phyloP scores from a whole-genome alignment of 345 rosid genomes.

The Pistacia atlantica region DNA sequence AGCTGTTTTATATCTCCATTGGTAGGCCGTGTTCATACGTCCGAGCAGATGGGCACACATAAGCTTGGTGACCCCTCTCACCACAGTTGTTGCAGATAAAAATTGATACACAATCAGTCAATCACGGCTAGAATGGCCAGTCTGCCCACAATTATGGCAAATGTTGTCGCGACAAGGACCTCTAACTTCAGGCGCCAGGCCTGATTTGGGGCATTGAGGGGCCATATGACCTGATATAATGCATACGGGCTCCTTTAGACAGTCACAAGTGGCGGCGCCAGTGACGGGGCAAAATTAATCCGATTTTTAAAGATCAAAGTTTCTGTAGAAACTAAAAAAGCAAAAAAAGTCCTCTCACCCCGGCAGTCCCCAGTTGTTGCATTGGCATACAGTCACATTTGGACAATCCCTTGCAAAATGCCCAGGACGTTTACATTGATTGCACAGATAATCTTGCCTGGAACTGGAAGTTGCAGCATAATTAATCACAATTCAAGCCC shows the following conservation, averaged over 20 bases:
- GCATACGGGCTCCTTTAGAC: constrained; percentile 18
- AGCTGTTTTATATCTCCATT: neutral
- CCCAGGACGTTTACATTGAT: too few relatives aligned
- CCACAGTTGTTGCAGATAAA: constrained; percentile 25
- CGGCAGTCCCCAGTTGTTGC: too few relatives aligned
- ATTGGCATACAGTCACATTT: too few relatives aligned
- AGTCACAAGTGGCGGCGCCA: too few relatives aligned
- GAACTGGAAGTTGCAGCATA: too few relatives aligned
- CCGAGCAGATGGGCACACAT: constrained; percentile 20
- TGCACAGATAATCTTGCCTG: too few relatives aligned
- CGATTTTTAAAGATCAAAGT: too few relatives aligned
- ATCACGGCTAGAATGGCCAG: constrained; percentile 9
- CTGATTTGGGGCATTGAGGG: constrained; percentile 16
- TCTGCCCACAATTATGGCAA: constrained; percentile 18
- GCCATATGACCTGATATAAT: constrained; percentile 21
- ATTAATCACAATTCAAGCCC: too few relatives aligned
- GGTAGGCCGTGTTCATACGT: constrained; percentile 3
- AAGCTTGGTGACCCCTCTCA: constrained; percentile 18
- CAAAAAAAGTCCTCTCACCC: too few relatives aligned
- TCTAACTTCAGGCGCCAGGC: neutral
- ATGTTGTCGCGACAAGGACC: constrained; percentile 6
- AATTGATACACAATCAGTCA: constrained; percentile 9
- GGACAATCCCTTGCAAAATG: too few relatives aligned
- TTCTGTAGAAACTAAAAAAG: too few relatives aligned
- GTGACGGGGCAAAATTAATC: too few relatives aligned